Base-by-base conservation (phyloP, 2,329 filamentous ascomycete genomes). In the Apiospora pterosperma region DNA sequence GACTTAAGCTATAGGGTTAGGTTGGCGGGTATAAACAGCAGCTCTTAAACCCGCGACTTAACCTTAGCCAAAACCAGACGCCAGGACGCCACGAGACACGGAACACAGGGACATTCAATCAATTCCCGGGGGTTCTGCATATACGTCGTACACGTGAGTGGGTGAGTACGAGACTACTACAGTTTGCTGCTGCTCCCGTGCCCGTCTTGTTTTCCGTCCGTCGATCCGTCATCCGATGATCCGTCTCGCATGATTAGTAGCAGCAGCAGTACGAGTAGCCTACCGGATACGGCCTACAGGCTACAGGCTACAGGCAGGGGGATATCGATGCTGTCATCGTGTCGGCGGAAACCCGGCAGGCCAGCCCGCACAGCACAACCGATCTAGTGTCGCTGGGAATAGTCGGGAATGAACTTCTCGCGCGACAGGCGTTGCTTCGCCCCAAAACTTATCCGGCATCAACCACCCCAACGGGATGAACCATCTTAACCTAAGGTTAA, bases 301-400 rank as follows among this genome's bases (percentile, higher is more conserved):
- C 38, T 41, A 41, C 38, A 41, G 38, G 38, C 38, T 41, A 41
- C 38, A 41, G 38, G 38, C 25, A 19, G 12, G 55, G 48, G 8
- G n/a, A 36, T 12, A 14, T n/a, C 14, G 38, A 36, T 38, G 34
- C n/a, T 36, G 55, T 52, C 44, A 52, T 52, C 6, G 2, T n/a
- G n/a, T n/a, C 44, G 23, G 44, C 44, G 44, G 44, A 52, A 31
- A 31, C 19, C n/a, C 44, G 44, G 44, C 44, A 52, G n/a, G 44
- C 25, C 44, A 31, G 1, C 44, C 25, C 42, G 41, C 2, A 4
- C 19, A 4, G 10, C 5, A 10, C 14, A 52, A 52, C 4, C 12
- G 28, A 34, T 34, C 48, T 55, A 55, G 48, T 28, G 48, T 10
- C 28, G 16, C 34, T 66, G 64, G 64, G 42, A 66, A 66, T 66